These are phyloP conservation scores for Lepidium aucheri DNA, from an alignment of 345 rosid species.

Conservation along the genomic window DNA sequence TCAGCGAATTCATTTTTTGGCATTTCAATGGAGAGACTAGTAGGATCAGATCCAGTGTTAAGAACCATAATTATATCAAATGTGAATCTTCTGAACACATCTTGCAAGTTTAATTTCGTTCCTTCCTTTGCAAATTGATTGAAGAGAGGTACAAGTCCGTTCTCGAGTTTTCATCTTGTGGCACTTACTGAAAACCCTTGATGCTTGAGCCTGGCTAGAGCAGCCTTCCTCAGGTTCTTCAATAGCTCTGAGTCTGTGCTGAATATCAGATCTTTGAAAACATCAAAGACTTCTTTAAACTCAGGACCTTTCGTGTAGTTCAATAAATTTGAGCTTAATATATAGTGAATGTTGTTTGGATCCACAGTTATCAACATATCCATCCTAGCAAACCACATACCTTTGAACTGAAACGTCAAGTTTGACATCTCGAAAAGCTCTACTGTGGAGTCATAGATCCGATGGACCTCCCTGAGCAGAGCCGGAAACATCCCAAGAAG, in stretches of 20 bases:
- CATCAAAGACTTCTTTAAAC: neutral
- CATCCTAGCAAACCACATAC: neutral
- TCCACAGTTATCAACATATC: neutral
- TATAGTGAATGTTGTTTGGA: neutral
- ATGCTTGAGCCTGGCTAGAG: neutral
- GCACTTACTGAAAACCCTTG: neutral
- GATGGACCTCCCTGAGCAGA: neutral
- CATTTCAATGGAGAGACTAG: neutral
- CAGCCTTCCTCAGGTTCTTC: neutral
- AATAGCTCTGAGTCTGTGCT: neutral
- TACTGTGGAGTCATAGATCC: neutral
- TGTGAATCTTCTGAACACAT: neutral
- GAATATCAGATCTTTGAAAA: neutral
- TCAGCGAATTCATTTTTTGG: neutral
- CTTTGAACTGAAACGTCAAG: neutral
- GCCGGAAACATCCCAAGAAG: conserved; percentile 12
- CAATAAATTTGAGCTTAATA: neutral
- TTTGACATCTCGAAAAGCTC: neutral
- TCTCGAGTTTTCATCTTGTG: neutral
- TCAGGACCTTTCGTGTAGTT: neutral
- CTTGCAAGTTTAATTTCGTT: neutral
- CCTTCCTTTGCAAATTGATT: neutral
- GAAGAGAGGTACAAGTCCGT: neutral
- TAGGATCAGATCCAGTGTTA: neutral
- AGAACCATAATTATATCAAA: neutral